Percentiles rank a stretch among this genome's conserved stretches.
phyloP scores from a whole-genome alignment of 257 asterid species.

The Verbascum thapsus region DNA sequence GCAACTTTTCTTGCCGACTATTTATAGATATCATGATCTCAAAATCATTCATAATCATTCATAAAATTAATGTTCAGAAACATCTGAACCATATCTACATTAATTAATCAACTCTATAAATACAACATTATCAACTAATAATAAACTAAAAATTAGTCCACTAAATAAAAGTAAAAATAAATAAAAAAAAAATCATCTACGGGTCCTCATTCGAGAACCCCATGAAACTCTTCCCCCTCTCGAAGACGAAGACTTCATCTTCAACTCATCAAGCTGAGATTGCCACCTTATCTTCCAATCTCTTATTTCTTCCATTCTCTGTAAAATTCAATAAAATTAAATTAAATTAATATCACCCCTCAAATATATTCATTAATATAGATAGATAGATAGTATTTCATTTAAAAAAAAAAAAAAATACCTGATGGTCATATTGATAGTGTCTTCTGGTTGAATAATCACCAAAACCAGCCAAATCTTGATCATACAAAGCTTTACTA shows the following conservation, averaged over 20 bases:
- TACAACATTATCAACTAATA: too few relatives aligned
- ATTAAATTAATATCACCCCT: not conserved
- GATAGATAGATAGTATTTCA: too few relatives aligned
- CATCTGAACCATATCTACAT: too few relatives aligned
- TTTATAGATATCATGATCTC: too few relatives aligned
- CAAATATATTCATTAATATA: too few relatives aligned
- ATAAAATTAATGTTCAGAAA: too few relatives aligned
- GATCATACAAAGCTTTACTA: slow-evolving; percentile 49
- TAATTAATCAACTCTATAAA: too few relatives aligned
- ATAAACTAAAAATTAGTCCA: too few relatives aligned
- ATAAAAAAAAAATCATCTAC: not conserved
- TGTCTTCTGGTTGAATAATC: slow-evolving; percentile 22
- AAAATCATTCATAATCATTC: too few relatives aligned
- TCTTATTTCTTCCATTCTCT: slow-evolving; percentile 35
- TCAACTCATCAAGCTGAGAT: slow-evolving; percentile 48
- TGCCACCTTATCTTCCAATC: slow-evolving; percentile 50
- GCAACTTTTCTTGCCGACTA: too few relatives aligned
- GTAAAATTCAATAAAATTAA: not conserved
- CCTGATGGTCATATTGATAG: slow-evolving; percentile 14
- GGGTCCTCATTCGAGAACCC: slow-evolving; percentile 49
- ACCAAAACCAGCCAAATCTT: slow-evolving; percentile 37
- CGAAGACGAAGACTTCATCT: slow-evolving; percentile 25
- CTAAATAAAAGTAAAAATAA: too few relatives aligned
- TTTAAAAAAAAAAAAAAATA: not conserved
- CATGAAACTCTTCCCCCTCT: slow-evolving; percentile 36